Evolutionary conservation across 129 eudicot genomes (phyloP).

Genomic region (Scalesia atractyloides): DNA sequence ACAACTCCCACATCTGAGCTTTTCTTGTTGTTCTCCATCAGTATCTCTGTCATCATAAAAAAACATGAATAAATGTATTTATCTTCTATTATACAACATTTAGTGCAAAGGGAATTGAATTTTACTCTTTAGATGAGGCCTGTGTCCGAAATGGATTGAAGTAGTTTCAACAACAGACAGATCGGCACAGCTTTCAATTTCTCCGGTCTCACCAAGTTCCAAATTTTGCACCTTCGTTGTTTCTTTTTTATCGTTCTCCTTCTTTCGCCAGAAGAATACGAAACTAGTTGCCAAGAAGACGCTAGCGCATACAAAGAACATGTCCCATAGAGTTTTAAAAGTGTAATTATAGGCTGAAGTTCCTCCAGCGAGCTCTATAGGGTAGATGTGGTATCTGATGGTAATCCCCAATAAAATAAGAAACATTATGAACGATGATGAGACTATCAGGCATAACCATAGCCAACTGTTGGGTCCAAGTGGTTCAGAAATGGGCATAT

Average conservation of each 20-base stretch:
- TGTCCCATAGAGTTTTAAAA: constrained; percentile 50
- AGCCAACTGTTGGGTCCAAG: constrained; percentile 71
- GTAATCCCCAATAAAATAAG: constrained; percentile 58
- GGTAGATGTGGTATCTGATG: constrained; percentile 60
- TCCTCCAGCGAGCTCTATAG: constrained; percentile 41
- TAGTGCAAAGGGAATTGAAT: not conserved
- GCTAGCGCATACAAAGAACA: constrained; percentile 51
- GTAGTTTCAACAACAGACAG: constrained; percentile 51
- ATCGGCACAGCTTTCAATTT: constrained; percentile 65
- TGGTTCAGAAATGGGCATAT: constrained; percentile 49
- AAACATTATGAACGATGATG: constrained; percentile 68
- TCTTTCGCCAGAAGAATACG: constrained; percentile 56
- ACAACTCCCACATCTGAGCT: constrained; percentile 52
- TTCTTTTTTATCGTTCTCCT: constrained; percentile 30
- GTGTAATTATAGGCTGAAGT: constrained; percentile 45
- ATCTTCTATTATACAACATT: not conserved
- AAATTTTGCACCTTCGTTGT: constrained; percentile 45
- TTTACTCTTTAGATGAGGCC: constrained; percentile 78
- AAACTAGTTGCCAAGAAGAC: constrained; percentile 48
- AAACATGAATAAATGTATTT: not conserved
- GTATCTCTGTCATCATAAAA: constrained; percentile 36
- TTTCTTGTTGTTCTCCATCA: constrained; percentile 40
- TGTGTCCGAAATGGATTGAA: constrained; percentile 51
- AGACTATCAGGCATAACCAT: constrained; percentile 60
- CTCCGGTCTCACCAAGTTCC: constrained; percentile 47